Conservation (phyloP, 768 basidiomycete genomes). For the Candolleomyces efflorescens region DNA sequence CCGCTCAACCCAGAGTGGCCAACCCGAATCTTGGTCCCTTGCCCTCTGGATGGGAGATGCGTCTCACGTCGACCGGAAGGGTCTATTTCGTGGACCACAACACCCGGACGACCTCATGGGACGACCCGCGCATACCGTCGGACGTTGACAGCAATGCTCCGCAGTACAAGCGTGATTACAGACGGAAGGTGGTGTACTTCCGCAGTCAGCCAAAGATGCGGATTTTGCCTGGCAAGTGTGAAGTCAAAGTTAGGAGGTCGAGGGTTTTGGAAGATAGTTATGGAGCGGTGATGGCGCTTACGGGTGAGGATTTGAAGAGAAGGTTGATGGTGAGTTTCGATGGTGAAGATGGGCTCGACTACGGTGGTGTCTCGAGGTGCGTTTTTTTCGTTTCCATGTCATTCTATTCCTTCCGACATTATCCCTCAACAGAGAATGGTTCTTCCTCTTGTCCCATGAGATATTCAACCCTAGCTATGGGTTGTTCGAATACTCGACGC, state of each 20-base stretch:
- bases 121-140: constrained; percentile 84
- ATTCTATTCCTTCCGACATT: too few relatives aligned
- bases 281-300: constrained; percentile 76
- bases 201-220: constrained; percentile 86
- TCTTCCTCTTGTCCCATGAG: constrained; percentile 79
- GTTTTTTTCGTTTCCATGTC: constrained; percentile 8
- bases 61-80: constrained; percentile 75
- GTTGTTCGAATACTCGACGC: constrained; percentile 76
- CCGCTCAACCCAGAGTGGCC: constrained; percentile 38
- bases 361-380: constrained; percentile 72
- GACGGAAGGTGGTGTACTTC: constrained; percentile 91
- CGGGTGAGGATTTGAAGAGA: constrained; percentile 66
- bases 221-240: constrained; percentile 73
- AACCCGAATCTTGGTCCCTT: constrained; percentile 71
- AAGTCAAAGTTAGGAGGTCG: constrained; percentile 76
- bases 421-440: constrained; percentile 64
- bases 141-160: constrained; percentile 84
- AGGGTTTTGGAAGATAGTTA: constrained; percentile 88
- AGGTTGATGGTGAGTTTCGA: constrained; percentile 73
- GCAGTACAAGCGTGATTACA: constrained; percentile 94
- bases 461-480: constrained; percentile 82
- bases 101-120: constrained; percentile 87
- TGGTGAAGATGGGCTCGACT: constrained; percentile 76
- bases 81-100: constrained; percentile 96
- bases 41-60: constrained; percentile 95